These are phyloP conservation scores for Cladosporium halotolerans DNA, from an alignment of 2,329 filamentous ascomycete species.

Conservation along the genomic window DNA sequence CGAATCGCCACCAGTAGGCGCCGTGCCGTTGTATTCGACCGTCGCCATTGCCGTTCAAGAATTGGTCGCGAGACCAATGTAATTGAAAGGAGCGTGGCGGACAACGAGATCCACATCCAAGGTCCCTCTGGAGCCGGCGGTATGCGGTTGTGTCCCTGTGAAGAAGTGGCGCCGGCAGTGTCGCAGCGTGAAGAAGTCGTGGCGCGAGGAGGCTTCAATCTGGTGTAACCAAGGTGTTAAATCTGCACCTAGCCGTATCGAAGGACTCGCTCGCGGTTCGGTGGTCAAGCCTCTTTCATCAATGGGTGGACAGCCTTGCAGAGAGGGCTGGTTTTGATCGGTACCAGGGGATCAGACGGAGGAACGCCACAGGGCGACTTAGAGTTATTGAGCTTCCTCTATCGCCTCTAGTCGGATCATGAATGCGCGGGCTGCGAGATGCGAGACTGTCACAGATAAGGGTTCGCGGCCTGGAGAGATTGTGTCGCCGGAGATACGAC, in stretches of 20 bases:
- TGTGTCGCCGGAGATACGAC: background rate
- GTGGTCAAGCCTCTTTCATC: too few relatives aligned
- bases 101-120: too few relatives aligned
- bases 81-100: too few relatives aligned
- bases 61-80: background rate
- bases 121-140: too few relatives aligned
- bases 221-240: conserved; percentile 2
- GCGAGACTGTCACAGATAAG: background rate
- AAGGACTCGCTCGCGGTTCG: too few relatives aligned
- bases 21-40: conserved; percentile 59
- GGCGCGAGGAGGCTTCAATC: background rate
- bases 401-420: too few relatives aligned
- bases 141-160: background rate
- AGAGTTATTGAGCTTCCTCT: too few relatives aligned
- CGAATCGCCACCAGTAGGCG: conserved; percentile 59
- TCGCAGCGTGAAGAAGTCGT: background rate
- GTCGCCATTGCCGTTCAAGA: background rate
- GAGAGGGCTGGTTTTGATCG: too few relatives aligned
- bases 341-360: too few relatives aligned
- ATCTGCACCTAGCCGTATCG: background rate
- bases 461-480: background rate
- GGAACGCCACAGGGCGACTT: too few relatives aligned
- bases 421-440: too few relatives aligned
- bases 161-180: conserved; percentile 3
- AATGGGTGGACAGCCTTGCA: too few relatives aligned